Evolutionary conservation across 2,329 filamentous ascomycete species (phyloP).

Genomic region (Penicillium oxalicum): DNA sequence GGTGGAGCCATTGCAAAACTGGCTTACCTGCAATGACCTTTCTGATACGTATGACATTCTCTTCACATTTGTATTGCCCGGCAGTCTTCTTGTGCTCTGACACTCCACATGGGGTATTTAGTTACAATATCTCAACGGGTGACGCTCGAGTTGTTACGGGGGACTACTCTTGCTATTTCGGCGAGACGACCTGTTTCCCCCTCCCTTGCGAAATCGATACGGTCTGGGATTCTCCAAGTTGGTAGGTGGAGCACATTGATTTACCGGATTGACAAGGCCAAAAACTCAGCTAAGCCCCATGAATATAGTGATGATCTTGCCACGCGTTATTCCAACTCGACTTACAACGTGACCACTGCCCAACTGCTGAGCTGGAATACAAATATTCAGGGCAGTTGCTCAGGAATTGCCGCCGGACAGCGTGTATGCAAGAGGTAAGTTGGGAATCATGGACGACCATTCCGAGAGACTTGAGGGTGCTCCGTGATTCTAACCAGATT

Average conservation of each 20-base stretch:
- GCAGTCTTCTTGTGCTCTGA: background rate
- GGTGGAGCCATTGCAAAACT: background rate
- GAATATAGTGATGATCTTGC: background rate
- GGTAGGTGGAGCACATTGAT: background rate
- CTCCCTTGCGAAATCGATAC: background rate
- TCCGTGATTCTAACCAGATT: background rate
- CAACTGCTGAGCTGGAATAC: background rate
- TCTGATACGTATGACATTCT: background rate
- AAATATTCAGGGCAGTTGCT: constrained; percentile 1
- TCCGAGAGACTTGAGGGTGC: background rate
- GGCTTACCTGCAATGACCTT: constrained; percentile 2
- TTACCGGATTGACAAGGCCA: background rate
- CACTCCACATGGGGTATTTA: background rate
- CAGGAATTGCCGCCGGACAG: background rate
- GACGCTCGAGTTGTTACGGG: background rate
- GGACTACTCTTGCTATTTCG: background rate
- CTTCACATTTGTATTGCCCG: background rate
- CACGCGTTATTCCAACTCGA: background rate
- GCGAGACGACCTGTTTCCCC: background rate
- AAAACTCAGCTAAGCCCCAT: background rate
- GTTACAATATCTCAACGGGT: constrained; percentile 1
- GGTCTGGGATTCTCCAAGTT: background rate
- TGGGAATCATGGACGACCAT: background rate
- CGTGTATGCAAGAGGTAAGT: background rate
- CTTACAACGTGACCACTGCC: background rate